phyloP scores from a whole-genome alignment of 805 yeast genomes.

The Tanozyma kutaoensis region DNA sequence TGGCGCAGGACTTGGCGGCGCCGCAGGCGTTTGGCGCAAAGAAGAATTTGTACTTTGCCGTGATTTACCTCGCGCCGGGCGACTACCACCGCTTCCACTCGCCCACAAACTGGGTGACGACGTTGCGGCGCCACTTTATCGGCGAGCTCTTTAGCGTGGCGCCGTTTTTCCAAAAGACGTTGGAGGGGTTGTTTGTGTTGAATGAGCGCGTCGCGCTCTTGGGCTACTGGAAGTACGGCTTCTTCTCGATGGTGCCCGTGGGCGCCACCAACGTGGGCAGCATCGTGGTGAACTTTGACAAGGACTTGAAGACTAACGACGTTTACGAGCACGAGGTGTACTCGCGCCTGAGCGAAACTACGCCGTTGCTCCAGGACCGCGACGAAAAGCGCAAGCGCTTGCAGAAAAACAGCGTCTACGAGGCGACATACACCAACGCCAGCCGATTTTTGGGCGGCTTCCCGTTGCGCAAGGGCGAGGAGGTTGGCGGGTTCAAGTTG shows the following conservation, averaged over 20 bases:
- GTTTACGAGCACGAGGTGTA: slow-evolving; percentile 39
- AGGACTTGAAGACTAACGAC: slow-evolving; percentile 75
- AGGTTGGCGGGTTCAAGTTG: slow-evolving; percentile 92
- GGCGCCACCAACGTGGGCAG: slow-evolving; percentile 99
- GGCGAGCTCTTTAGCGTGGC: slow-evolving; percentile 95
- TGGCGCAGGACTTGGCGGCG: slow-evolving; percentile 22
- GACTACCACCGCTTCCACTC: slow-evolving; percentile 97
- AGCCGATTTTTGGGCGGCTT: slow-evolving; percentile 67
- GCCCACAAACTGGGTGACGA: slow-evolving; percentile 92
- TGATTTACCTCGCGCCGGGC: slow-evolving; percentile 93
- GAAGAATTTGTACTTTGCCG: slow-evolving; percentile 70
- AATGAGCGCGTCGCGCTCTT: slow-evolving; percentile 92
- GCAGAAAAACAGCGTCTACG: slow-evolving; percentile 75
- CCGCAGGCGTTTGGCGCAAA: slow-evolving; percentile 7
- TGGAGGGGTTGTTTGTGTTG: slow-evolving; percentile 76
- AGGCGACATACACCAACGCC: slow-evolving; percentile 82
- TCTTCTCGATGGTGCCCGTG: slow-evolving; percentile 97
- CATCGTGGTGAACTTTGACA: slow-evolving; percentile 83
- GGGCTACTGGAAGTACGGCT: slow-evolving; percentile 95
- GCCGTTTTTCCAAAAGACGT: slow-evolving; percentile 84
- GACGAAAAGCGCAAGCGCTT: slow-evolving; percentile 18
- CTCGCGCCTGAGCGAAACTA: slow-evolving; percentile 14
- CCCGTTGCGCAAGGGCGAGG: slow-evolving; percentile 84
- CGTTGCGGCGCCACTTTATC: slow-evolving; percentile 84
- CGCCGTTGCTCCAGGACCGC: slow-evolving; percentile 14